Conservation (phyloP, 2,329 filamentous ascomycete species). For the Pseudocercospora vitis region DNA sequence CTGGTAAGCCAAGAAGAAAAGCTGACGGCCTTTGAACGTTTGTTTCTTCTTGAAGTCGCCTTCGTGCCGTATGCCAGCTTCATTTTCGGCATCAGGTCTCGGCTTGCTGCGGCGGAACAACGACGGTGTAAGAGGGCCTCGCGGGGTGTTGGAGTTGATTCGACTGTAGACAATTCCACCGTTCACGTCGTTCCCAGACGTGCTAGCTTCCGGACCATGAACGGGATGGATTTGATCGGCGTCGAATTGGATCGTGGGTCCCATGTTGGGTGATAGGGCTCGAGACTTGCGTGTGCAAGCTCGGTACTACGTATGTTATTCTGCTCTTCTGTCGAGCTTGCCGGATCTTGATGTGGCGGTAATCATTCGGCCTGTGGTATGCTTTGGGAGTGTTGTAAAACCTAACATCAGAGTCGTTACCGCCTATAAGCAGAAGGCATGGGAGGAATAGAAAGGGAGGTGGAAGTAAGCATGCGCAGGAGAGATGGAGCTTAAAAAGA, state of each 20-base stretch:
- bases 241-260: slow-evolving; percentile 24
- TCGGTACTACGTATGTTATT: slow-evolving; percentile 5
- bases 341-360: background rate
- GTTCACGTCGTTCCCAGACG: slow-evolving; percentile 7
- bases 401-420: background rate
- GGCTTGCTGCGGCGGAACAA: background rate
- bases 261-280: background rate
- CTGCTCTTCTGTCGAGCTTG: background rate
- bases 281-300: background rate
- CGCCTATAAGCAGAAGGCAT: background rate
- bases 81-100: slow-evolving; percentile 14
- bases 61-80: slow-evolving; percentile 29
- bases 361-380: background rate
- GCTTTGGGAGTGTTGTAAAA: background rate
- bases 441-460: background rate
- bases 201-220: slow-evolving; percentile 13
- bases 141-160: background rate
- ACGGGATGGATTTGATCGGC: slow-evolving; percentile 21
- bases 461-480: too few relatives aligned
- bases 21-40: slow-evolving; percentile 36
- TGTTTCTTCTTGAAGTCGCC: slow-evolving; percentile 34
- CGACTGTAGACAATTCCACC: slow-evolving; percentile 16
- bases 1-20: slow-evolving; percentile 60
- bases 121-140: background rate
- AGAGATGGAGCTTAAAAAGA: background rate